Base-by-base conservation (phyloP, 2,329 filamentous ascomycete species). In the Colletotrichum salicis region DNA sequence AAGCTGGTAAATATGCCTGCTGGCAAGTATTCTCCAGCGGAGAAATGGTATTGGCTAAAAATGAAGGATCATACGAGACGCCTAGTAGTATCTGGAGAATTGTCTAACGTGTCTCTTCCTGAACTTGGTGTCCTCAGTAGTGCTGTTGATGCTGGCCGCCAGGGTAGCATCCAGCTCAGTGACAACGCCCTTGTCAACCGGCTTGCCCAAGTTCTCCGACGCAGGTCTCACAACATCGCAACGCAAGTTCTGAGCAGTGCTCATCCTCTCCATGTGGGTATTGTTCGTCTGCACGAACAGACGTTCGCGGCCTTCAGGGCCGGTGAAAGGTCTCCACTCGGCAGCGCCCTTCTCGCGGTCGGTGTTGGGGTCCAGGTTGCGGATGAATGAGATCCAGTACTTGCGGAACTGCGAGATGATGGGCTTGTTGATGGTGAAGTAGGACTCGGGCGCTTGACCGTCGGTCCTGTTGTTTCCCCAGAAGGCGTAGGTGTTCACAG, bases 351-450 rank as follows among this genome's bases (percentile, higher is more conserved):
- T 48, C 55, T 80, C 73, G 10, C 88, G 84, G 66, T 85, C 80
- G 37, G 61, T 69, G 19, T 95, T 95, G 0, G 93, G 93, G 78
- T 95, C 84, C 48, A 90, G 85, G 0, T 84, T 85, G 31, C 88
- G 82, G 72, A 95, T 90, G 77, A 95, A 95, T 74, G 90, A 93
- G 1, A 90, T 89, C 92, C 92, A 95, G 79, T 94, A 95, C 0
- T 85, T 87, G 76, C 94, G 91, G 33, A 93, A 87, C 0, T 92
- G 81, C 0, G 88, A 84, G 1, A 92, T 85, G 6, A 92, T 89
- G 0, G 78, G 77, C 1, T 82, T 86, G 74, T 94, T 94, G 15
- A 81, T 80, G 0, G 82, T 77, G 8, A 79, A 78, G 75, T 94
- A 94, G 58, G 88, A 91, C 2, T 77, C 76, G 0, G 91, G 91